Evolutionary conservation across 2,329 filamentous ascomycete species (phyloP), one percentile per base, ranked within the genome.

Genomic region (Venturia aucupariae): DNA sequence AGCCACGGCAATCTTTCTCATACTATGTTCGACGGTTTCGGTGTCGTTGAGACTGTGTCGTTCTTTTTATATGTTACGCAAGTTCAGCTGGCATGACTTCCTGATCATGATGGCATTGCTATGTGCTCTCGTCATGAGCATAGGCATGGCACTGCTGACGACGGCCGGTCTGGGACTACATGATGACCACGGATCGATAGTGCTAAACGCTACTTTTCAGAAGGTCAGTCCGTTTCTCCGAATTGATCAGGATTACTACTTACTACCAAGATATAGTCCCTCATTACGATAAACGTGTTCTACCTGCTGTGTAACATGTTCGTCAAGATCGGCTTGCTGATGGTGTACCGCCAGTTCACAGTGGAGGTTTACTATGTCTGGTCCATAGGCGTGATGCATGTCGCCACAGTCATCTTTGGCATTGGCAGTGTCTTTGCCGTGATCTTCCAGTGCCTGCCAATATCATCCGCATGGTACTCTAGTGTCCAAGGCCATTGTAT

Each of bases 271-370:
- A 1, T 38, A 66, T 62, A 71, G 70, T 66, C 69, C 13, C 67
- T 72, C 48, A 69, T 71, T 51, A 66, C 66, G 5, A 66, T 69
- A 69, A 69, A 73, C 67, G 66, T 72, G 24, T 75, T 76, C 67
- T 78, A 78, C 68, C 75, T 76, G 65, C 65, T 69, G 54, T 75
- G 74, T 63, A 75, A 77, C 64, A 76, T 75, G 72, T 73, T 71
- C 57, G 71, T 77, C 66, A 77, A 77, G 68, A 70, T 77, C 51
- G 75, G 75, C 0, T 70, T 77, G 8, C 70, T 77, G 8, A 68
- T 75, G 64, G 72, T 78, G 68, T 78, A 78, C 66, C 67, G 73
- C 35, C 73, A 74, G 39, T 71, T 77, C n/a, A 72, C 71, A 32
- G 69, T 70, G 51, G 70, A 71, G 27, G 67, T 63, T 11, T 67